Base-by-base conservation (phyloP, 2,329 filamentous ascomycete species). In the Chlorencoelia australis region DNA sequence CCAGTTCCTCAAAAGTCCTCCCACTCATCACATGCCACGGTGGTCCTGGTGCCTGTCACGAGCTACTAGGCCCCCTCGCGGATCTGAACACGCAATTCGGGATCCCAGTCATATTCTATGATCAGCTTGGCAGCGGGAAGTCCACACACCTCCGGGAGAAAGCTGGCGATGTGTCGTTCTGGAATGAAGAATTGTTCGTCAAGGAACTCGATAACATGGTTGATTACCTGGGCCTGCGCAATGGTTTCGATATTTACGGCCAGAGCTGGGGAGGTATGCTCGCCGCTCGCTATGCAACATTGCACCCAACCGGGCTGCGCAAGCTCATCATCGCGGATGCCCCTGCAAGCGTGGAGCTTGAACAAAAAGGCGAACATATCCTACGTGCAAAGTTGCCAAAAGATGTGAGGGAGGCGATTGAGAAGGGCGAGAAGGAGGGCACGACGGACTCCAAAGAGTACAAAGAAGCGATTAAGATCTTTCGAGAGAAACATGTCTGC, bases 231-330 rank as follows among this genome's bases (percentile, higher is more conserved):
- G 55, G 53, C 0, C 57, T 73, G 19, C 47, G 49, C 14, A 35
- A 52, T 1, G 31, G 47, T 0, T 66, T 66, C 38, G 58, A 67
- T 41, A 37, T 72, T 0, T 55, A 65, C 1, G 69, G 69, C 1
- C 66, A 73, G 22, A 65, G 59, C 14, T 73, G 69, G 68, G 68
- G 70, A 11, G 70, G 65, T 0, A 69, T 73, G 64, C 52, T 73
- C 0, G 66, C 53, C 2, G 57, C 57, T 0, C 47, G 59, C 19
- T 67, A 61, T 52, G 67, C 67, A 0, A 56, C 58, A 4, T 46
- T 48, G 7, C 55, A 55, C 20, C 59, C 58, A 4, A 33, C 37
- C 16, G 60, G 61, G 0, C 45, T 68, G 21, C 49, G 54, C 6
- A 61, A 59, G 37, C 45, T 68, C 2, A 49, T 68, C 13, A 45